Conservation (phyloP, 345 rosid species). For the Pugionium dolabratum region DNA sequence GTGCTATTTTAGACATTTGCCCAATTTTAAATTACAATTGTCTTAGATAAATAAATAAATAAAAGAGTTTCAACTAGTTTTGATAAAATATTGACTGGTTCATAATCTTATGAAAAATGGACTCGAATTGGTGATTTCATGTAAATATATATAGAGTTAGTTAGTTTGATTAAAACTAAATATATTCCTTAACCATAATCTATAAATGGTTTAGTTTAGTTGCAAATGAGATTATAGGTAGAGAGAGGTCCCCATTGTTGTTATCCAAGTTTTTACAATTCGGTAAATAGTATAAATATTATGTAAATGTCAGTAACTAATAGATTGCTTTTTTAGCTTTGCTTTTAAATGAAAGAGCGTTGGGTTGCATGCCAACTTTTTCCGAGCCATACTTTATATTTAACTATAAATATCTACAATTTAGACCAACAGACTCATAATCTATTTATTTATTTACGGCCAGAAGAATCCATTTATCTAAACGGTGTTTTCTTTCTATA, state of each 20-base stretch:
- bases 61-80: no score
- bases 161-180: background rate
- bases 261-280: background rate
- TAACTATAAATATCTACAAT: background rate
- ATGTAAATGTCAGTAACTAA: background rate
- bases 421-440: background rate
- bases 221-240: constrained; percentile 5
- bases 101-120: background rate
- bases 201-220: constrained; percentile 3
- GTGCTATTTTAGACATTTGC: no score
- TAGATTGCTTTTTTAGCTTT: constrained; percentile 29
- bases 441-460: background rate
- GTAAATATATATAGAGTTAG: background rate
- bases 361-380: constrained; percentile 30
- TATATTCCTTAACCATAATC: constrained; percentile 19
- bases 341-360: constrained; percentile 32
- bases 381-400: constrained; percentile 17
- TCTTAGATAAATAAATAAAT: no score
- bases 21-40: no score
- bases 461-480: no score
- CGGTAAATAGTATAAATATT: constrained; percentile 28
- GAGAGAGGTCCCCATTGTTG: constrained; percentile 36
- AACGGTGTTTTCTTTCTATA: no score
- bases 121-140: background rate
- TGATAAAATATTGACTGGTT: no score